These are phyloP conservation scores for Zalerion maritima DNA, from an alignment of 495 filamentous ascomycete species.

Conservation along the genomic window DNA sequence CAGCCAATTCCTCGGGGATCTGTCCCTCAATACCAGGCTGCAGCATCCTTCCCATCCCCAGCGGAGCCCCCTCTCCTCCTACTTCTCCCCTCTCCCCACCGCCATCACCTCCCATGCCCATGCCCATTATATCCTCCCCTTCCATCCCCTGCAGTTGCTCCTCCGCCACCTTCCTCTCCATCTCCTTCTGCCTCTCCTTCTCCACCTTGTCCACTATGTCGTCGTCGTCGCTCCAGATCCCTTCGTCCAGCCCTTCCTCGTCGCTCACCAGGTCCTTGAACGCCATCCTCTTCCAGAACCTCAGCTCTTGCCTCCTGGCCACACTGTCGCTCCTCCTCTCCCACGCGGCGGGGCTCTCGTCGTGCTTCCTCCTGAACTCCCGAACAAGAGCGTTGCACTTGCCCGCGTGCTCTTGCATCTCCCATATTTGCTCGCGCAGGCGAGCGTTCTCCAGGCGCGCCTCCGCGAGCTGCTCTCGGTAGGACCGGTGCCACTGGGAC, in stretches of 20 bases:
- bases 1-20: too few species aligned
- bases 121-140: too few species aligned
- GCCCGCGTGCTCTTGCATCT: constrained; percentile 37
- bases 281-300: constrained; percentile 42
- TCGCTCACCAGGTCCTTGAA: constrained; percentile 31
- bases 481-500: constrained; percentile 39
- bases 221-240: constrained; percentile 41
- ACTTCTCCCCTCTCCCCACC: too few species aligned
- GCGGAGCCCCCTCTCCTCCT: too few species aligned
- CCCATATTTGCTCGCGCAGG: constrained; percentile 41
- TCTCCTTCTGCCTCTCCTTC: constrained; percentile 29
- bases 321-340: constrained; percentile 29
- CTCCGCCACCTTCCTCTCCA: constrained; percentile 19
- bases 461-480: constrained; percentile 40
- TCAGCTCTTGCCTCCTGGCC: constrained; percentile 29
- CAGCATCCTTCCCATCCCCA: too few species aligned
- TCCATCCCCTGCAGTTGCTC: too few species aligned
- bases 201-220: constrained; percentile 37
- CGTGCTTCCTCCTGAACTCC: constrained; percentile 29
- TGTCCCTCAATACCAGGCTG: too few species aligned
- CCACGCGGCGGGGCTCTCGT: constrained; percentile 31
- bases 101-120: too few species aligned
- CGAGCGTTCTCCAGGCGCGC: constrained; percentile 39
- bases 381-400: constrained; percentile 34
- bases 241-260: constrained; percentile 35